A percentile compares a stretch with the other conserved stretches of the same genome.
Conservation (phyloP, 257 asterid genomes). For the Echites panduratus region DNA sequence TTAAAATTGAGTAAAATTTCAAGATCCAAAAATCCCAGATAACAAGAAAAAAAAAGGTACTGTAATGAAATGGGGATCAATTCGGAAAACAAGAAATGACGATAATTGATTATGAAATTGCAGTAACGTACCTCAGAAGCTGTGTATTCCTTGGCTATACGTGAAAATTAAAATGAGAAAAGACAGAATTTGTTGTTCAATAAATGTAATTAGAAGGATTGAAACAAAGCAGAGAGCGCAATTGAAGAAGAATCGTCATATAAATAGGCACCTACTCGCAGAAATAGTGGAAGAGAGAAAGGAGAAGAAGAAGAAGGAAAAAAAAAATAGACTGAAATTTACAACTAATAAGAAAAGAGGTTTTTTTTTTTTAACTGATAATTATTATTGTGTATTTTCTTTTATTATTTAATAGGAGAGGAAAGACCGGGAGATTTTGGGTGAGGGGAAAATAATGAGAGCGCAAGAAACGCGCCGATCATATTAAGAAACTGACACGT, state of each 20-base stretch:
- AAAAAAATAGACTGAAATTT: conserved; percentile 11
- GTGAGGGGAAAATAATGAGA: conserved; percentile 5
- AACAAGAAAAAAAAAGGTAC: conserved; percentile 22
- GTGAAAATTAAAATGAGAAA: conserved; percentile 10
- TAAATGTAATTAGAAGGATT: conserved; percentile 23
- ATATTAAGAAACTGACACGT: conserved; percentile 20
- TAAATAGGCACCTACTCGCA: conserved; percentile 9
- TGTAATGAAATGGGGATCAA: conserved; percentile 6
- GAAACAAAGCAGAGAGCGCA: conserved; percentile 21
- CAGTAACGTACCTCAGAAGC: conserved; percentile 23
- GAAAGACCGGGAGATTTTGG: conserved; percentile 25
- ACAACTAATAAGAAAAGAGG: neutral
- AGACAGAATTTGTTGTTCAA: conserved; percentile 4
- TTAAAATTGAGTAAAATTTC: conserved; percentile 2
- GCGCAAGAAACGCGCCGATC: conserved; percentile 20
- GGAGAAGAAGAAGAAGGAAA: conserved; percentile 12
- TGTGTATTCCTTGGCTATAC: neutral
- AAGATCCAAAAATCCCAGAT: conserved; percentile 24
- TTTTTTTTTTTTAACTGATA: neutral
- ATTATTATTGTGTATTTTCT: neutral
- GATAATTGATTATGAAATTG: neutral
- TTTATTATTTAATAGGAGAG: conserved; percentile 15
- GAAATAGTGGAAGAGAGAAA: neutral
- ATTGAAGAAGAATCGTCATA: conserved; percentile 13
- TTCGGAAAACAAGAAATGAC: neutral